These are phyloP conservation scores for Przewalskia tangutica DNA, from an alignment of 257 asterid species.

Conservation along the genomic window DNA sequence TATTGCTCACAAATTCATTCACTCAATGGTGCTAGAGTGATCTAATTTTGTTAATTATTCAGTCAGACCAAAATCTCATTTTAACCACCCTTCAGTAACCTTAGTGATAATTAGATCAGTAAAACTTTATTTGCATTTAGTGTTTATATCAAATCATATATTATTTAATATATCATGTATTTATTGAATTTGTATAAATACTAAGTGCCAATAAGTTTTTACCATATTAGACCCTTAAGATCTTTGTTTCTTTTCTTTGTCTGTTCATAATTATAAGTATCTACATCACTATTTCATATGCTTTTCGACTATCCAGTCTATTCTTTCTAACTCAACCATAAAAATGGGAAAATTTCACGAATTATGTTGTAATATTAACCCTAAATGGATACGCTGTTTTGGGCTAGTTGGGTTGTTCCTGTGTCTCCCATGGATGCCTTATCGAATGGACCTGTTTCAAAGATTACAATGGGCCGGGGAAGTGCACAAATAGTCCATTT, in stretches of 20 bases:
- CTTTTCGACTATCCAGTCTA: neutral
- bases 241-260: too few relatives aligned
- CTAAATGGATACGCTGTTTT: neutral
- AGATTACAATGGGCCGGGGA: neutral
- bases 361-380: neutral
- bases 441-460: neutral
- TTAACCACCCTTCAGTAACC: neutral
- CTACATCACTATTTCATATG: too few relatives aligned
- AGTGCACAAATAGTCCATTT: neutral
- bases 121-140: too few relatives aligned
- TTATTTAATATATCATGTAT: too few relatives aligned
- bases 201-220: too few relatives aligned
- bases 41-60: neutral
- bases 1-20: neutral
- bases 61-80: neutral
- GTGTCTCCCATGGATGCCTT: neutral
- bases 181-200: too few relatives aligned
- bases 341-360: too few relatives aligned
- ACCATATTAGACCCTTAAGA: too few relatives aligned
- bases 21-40: neutral
- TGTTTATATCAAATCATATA: too few relatives aligned
- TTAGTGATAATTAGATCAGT: neutral
- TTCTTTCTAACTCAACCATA: too few relatives aligned
- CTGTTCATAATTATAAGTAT: too few relatives aligned
- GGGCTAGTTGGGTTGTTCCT: neutral